Conservation (phyloP, 805 yeast genomes). For the Cyberlindnera saturnus region DNA sequence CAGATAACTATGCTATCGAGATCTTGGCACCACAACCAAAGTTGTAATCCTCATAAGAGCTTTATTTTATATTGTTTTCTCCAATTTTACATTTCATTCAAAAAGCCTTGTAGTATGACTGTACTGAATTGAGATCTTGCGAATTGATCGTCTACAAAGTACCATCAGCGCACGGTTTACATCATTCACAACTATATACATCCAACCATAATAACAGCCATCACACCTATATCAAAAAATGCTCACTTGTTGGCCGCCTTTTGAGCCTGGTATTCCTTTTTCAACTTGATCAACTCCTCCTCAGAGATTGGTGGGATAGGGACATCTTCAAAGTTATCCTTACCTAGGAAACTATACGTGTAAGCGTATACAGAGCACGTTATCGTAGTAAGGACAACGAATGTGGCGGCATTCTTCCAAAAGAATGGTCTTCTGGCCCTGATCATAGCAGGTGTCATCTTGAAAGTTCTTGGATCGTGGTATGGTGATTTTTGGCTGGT, state of each 20-base stretch:
- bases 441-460: constrained; percentile 90
- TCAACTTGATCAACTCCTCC: constrained; percentile 65
- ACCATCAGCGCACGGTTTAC: too few relatives aligned
- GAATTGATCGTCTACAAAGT: too few relatives aligned
- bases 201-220: too few relatives aligned
- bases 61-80: not conserved
- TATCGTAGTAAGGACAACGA: constrained; percentile 53
- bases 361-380: constrained; percentile 60
- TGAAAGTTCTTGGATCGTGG: constrained; percentile 63
- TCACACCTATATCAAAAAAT: too few relatives aligned
- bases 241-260: constrained; percentile 9
- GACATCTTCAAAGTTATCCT: constrained; percentile 84
- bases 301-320: constrained; percentile 92
- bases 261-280: constrained; percentile 58
- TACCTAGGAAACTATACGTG: constrained; percentile 60
- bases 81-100: too few relatives aligned
- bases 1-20: constrained; percentile 87
- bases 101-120: too few relatives aligned
- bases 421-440: constrained; percentile 87
- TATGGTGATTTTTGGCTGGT: constrained; percentile 34
- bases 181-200: too few relatives aligned
- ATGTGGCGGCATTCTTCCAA: constrained; percentile 63
- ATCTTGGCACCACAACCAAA: constrained; percentile 40
- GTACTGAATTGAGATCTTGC: too few relatives aligned
- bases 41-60: not conserved